A percentile compares a stretch with the other conserved stretches of the same genome.
phyloP scores from a whole-genome alignment of 2,329 filamentous ascomycete species.

The Fusarium pseudocircinatum region DNA sequence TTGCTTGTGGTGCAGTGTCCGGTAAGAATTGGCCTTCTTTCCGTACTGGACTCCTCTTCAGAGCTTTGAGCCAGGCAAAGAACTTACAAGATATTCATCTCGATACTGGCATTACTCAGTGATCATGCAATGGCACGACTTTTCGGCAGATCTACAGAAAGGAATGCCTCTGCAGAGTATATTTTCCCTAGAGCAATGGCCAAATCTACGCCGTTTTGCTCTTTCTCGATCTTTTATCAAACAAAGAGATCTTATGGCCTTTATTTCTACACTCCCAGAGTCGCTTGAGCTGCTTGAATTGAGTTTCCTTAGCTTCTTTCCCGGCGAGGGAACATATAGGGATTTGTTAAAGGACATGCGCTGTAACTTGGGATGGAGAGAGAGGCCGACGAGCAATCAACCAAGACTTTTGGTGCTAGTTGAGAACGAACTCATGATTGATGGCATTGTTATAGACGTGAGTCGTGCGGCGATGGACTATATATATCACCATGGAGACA shows the following conservation, averaged over 20 bases:
- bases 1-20: not conserved
- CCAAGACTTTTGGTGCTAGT: constrained; percentile 3
- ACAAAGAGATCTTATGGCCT: constrained; percentile 42
- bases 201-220: constrained; percentile 44
- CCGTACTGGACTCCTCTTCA: not conserved
- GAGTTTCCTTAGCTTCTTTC: constrained; percentile 45
- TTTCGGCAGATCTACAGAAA: not conserved
- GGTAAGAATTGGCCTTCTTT: not conserved
- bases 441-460: not conserved
- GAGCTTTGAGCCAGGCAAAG: constrained; percentile 6
- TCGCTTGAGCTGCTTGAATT: constrained; percentile 47
- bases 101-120: not conserved
- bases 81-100: constrained; percentile 41
- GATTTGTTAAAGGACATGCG: constrained; percentile 11
- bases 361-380: constrained; percentile 1
- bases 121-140: not conserved
- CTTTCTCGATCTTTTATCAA: constrained; percentile 45
- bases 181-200: constrained; percentile 45
- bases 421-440: rapidly evolving
- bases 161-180: constrained; percentile 41
- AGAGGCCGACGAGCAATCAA: not conserved
- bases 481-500: not conserved
- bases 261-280: constrained; percentile 42
- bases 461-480: not conserved
- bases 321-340: not conserved